These are phyloP conservation scores for Solanum aculeatissimum DNA, from an alignment of 305 asterid genomes.

Conservation along the genomic window DNA sequence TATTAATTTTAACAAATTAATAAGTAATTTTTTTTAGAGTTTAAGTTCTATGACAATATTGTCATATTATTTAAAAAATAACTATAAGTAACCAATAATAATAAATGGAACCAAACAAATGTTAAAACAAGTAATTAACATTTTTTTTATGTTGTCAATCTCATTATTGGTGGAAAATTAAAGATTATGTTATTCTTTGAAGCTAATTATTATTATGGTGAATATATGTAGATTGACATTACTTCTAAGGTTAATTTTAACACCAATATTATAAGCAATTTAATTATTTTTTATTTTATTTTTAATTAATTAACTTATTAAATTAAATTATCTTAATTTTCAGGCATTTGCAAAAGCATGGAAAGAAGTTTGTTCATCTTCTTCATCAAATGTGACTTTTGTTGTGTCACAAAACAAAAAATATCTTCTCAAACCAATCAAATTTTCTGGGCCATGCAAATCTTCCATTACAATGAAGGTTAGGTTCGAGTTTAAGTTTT, in stretches of 20 bases:
- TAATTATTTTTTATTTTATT: not conserved
- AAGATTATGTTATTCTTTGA: not conserved
- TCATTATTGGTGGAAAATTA: not conserved
- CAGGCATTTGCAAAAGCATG: constrained; percentile 56
- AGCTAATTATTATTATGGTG: not conserved
- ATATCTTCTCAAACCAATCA: constrained; percentile 28
- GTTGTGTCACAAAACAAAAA: constrained; percentile 24
- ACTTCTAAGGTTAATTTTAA: not conserved
- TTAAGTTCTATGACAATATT: not conserved
- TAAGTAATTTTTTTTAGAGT: not conserved
- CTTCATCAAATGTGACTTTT: constrained; percentile 15
- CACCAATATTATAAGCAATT: not conserved
- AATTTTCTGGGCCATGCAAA: constrained; percentile 52
- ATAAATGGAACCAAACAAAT: not conserved
- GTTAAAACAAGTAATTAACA: not conserved
- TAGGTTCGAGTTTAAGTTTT: not conserved
- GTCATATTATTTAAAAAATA: not conserved
- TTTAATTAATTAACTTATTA: not conserved
- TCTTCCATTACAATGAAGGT: constrained; percentile 39
- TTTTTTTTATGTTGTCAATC: too few species aligned
- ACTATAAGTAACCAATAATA: not conserved
- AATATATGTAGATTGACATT: not conserved
- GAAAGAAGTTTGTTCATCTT: constrained; percentile 43
- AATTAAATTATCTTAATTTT: not conserved
- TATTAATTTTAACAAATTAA: not conserved